Conservation (phyloP, 257 asterid genomes). For the Nicotiana paniculata region DNA sequence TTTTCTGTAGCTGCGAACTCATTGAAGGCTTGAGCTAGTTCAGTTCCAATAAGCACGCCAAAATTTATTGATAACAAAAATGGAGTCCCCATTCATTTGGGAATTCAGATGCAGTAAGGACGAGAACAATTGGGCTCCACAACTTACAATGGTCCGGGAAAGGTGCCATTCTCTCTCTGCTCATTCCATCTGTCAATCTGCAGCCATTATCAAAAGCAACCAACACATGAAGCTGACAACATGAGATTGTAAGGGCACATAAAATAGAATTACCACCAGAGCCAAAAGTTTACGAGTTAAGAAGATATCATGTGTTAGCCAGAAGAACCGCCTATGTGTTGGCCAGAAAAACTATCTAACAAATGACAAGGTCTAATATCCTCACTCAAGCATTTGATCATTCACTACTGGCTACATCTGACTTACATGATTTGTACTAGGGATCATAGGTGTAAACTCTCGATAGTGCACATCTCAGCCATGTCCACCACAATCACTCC, state of each 20-base stretch:
- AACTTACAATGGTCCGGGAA: constrained; percentile 86
- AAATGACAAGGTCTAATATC: background rate
- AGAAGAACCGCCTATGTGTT: background rate
- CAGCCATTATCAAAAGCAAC: constrained; percentile 17
- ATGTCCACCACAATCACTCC: background rate
- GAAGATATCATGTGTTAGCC: background rate
- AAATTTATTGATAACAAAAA: constrained; percentile 22
- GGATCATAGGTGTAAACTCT: background rate
- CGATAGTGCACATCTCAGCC: background rate
- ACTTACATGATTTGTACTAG: no score
- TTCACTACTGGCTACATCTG: background rate
- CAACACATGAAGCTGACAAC: background rate
- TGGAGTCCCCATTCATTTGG: constrained; percentile 23
- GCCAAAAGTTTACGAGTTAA: background rate
- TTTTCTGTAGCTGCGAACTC: background rate
- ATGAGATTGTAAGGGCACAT: background rate
- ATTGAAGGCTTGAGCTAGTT: constrained; percentile 16
- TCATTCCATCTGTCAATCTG: constrained; percentile 96
- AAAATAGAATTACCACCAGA: background rate
- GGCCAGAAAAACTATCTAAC: background rate
- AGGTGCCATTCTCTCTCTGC: constrained; percentile 95
- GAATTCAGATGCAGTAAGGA: constrained; percentile 14
- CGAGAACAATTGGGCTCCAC: constrained; percentile 10
- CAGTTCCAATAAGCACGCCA: constrained; percentile 18
- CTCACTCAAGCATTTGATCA: background rate